Percentiles rank a stretch among this genome's conserved stretches.
These are phyloP conservation scores for Kandelia obovata DNA, from an alignment of 345 rosid genomes.

Conservation along the genomic window DNA sequence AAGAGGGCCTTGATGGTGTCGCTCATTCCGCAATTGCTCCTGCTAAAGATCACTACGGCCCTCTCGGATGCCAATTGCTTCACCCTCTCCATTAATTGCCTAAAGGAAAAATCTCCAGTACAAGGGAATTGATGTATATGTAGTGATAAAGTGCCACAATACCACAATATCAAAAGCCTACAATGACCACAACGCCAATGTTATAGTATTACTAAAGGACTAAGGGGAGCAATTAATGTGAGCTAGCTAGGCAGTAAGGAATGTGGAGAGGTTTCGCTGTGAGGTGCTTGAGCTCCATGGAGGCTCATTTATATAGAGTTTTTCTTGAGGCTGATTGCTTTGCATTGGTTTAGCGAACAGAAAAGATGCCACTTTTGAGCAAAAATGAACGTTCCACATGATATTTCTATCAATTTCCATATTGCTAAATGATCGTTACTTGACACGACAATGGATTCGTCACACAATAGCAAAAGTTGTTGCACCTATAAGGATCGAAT, in stretches of 20 bases:
- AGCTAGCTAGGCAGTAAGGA: background rate
- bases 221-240: background rate
- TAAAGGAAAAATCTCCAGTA: background rate
- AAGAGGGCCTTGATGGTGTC: constrained; percentile 70
- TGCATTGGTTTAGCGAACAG: background rate
- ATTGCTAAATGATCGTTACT: constrained; percentile 8
- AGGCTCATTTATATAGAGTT: constrained; percentile 30
- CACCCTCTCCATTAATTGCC: constrained; percentile 52
- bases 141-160: too few species aligned
- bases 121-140: too few species aligned
- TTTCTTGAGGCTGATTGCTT: background rate
- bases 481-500: constrained; percentile 27
- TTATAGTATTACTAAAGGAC: too few species aligned
- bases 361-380: background rate
- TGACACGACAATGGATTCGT: constrained; percentile 9
- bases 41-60: constrained; percentile 87
- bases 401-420: constrained; percentile 36
- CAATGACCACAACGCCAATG: too few species aligned
- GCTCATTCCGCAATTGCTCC: constrained; percentile 74
- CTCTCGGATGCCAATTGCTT: constrained; percentile 58
- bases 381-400: constrained; percentile 27
- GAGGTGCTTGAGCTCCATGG: constrained; percentile 11
- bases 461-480: constrained; percentile 5
- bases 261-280: background rate
- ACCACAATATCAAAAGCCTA: background rate